Conservation (phyloP, 2,329 filamentous ascomycete species). For the Trichoderma gracile region DNA sequence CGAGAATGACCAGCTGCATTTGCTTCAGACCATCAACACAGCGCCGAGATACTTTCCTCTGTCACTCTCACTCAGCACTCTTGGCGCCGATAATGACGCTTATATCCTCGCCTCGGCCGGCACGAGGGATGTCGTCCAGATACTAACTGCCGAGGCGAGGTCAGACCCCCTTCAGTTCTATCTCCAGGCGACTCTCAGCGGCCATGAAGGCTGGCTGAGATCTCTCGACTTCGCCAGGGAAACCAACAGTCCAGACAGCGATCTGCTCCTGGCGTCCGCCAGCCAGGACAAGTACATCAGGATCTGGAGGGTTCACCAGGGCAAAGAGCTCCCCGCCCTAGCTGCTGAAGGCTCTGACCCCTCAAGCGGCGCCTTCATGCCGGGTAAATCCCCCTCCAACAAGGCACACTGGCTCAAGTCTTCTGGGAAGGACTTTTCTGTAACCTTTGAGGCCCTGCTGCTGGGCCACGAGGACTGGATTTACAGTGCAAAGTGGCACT, state of each 20-base stretch:
- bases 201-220: constrained; percentile 94
- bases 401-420: constrained; percentile 78
- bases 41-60: constrained; percentile 81
- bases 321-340: constrained; percentile 61
- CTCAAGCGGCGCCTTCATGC: constrained; percentile 57
- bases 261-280: constrained; percentile 83
- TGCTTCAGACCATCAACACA: constrained; percentile 70
- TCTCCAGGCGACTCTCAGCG: constrained; percentile 73
- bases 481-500: constrained; percentile 79
- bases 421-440: constrained; percentile 64
- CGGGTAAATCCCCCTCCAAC: constrained; percentile 77
- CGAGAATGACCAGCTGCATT: constrained; percentile 47
- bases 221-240: constrained; percentile 78
- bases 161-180: constrained; percentile 55
- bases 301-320: constrained; percentile 81
- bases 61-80: constrained; percentile 65
- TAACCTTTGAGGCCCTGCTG: constrained; percentile 91
- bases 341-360: constrained; percentile 58
- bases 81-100: constrained; percentile 54
- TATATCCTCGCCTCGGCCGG: constrained; percentile 81
- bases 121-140: constrained; percentile 77
- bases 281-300: constrained; percentile 98
- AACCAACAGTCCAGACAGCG: constrained; percentile 53
- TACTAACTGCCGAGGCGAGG: constrained; percentile 63
- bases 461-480: constrained; percentile 99